Conservation (phyloP, 495 filamentous ascomycete species). For the Penicillium antarcticum region DNA sequence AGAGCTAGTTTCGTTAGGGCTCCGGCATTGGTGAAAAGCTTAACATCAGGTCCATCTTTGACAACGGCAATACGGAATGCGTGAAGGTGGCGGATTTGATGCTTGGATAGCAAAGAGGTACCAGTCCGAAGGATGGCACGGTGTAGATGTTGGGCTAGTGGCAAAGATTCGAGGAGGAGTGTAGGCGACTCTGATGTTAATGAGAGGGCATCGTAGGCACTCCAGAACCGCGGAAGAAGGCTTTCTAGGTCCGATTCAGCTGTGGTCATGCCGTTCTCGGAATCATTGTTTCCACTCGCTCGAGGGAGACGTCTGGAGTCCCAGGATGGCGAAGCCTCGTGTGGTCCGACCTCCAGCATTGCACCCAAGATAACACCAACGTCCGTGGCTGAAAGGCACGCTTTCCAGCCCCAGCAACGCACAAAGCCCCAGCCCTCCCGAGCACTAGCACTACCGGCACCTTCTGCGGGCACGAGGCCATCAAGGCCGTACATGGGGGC, state of each 20-base stretch:
- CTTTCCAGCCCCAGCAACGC: slow-evolving; percentile 95
- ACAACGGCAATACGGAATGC: slow-evolving; percentile 95
- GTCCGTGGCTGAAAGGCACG: slow-evolving; percentile 86
- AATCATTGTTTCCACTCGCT: slow-evolving; percentile 39
- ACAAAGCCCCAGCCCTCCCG: slow-evolving; percentile 97
- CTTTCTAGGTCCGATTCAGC: slow-evolving; percentile 36
- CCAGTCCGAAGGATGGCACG: slow-evolving; percentile 92
- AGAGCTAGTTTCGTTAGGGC: slow-evolving; percentile 89
- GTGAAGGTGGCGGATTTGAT: slow-evolving; percentile 84
- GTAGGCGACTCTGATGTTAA: slow-evolving; percentile 42
- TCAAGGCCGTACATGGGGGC: slow-evolving; percentile 88
- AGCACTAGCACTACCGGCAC: slow-evolving; percentile 42
- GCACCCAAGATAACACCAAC: slow-evolving; percentile 87
- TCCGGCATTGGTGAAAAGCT: slow-evolving; percentile 84
- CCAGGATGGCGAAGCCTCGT: slow-evolving; percentile 35
- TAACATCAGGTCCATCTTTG: slow-evolving; percentile 88
- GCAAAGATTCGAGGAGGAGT: slow-evolving; percentile 64
- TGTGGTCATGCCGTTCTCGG: slow-evolving; percentile 9
- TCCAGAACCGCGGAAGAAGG: slow-evolving; percentile 72
- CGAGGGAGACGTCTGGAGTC: slow-evolving; percentile 32
- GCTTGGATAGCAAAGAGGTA: slow-evolving; percentile 84
- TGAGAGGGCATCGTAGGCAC: slow-evolving; percentile 82
- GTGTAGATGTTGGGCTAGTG: slow-evolving; percentile 83
- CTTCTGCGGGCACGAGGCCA: slow-evolving; percentile 75
- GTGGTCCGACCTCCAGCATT: slow-evolving; percentile 80